Conservation (phyloP, 2,329 filamentous ascomycete genomes). For the Fusarium verticillioides region DNA sequence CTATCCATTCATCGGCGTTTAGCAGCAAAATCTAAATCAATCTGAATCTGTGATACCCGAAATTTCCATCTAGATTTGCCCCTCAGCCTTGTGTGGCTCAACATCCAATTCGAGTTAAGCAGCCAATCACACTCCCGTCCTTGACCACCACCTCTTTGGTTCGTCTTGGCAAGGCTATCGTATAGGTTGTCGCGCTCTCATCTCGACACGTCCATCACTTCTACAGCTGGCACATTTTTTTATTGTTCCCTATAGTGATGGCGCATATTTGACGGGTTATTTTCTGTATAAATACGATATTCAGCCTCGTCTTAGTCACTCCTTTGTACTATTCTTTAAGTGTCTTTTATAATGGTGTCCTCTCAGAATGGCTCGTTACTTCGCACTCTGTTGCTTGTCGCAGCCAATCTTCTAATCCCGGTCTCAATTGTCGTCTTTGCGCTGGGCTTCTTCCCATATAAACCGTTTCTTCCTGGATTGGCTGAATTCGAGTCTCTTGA, state of each 20-base stretch:
- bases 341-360: constrained; percentile 40
- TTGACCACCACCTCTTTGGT: constrained; percentile 40
- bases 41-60: constrained; percentile 45
- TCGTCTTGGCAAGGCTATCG: constrained; percentile 41
- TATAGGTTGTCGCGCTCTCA: constrained; percentile 28
- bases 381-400: constrained; percentile 61
- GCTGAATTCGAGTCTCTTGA: constrained; percentile 72
- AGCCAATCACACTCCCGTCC: background rate
- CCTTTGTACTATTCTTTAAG: constrained; percentile 10
- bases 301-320: constrained; percentile 21
- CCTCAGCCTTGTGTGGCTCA: constrained; percentile 46
- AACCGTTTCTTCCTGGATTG: constrained; percentile 88
- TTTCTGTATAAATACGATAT: constrained; percentile 2
- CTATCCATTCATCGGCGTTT: constrained; percentile 29
- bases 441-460: constrained; percentile 96
- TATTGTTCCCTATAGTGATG: constrained; percentile 22
- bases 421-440: constrained; percentile 82
- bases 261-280: constrained; percentile 20
- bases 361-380: constrained; percentile 41
- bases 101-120: background rate
- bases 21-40: constrained; percentile 45
- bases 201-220: constrained; percentile 44
- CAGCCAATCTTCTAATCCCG: constrained; percentile 82
- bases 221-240: constrained; percentile 21
- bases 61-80: constrained; percentile 19